Percentiles rank a stretch among this genome's conserved stretches.
These are phyloP conservation scores for Cladosporium sp. DNA, from an alignment of 2,329 filamentous ascomycete genomes.

Conservation along the genomic window DNA sequence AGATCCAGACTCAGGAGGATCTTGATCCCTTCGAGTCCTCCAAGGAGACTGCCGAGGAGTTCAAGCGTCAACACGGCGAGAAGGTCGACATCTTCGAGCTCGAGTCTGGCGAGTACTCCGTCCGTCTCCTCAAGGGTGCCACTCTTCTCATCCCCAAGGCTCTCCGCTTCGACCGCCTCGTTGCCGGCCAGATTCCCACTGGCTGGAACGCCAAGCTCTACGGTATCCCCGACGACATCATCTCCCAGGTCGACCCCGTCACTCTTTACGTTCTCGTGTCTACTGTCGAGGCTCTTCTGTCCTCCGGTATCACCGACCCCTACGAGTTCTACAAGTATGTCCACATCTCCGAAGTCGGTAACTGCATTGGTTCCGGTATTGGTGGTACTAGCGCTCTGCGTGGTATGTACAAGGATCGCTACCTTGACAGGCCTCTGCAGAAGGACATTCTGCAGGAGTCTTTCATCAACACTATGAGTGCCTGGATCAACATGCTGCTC, in stretches of 20 bases:
- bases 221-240: constrained; percentile 95
- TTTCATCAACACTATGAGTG: constrained; percentile 99
- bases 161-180: constrained; percentile 91
- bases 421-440: constrained; percentile 92
- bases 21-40: constrained; percentile 95
- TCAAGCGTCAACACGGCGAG: constrained; percentile 93
- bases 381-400: constrained; percentile 88
- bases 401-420: constrained; percentile 98
- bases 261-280: constrained; percentile 93
- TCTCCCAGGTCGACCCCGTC: constrained; percentile 93
- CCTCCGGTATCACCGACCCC: constrained; percentile 93
- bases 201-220: constrained; percentile 97
- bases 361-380: constrained; percentile 97
- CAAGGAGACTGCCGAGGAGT: constrained; percentile 95
- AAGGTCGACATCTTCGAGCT: constrained; percentile 98
- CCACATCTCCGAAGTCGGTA: constrained; percentile 94
- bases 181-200: constrained; percentile 93
- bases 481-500: constrained; percentile 99
- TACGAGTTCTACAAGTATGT: constrained; percentile 99
- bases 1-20: constrained; percentile 95
- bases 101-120: constrained; percentile 85
- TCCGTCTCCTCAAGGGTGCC: constrained; percentile 92
- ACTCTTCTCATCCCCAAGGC: constrained; percentile 95
- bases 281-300: constrained; percentile 84
- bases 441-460: constrained; percentile 99